Conservation (phyloP, 345 rosid species). For the Kernera saxatilis region DNA sequence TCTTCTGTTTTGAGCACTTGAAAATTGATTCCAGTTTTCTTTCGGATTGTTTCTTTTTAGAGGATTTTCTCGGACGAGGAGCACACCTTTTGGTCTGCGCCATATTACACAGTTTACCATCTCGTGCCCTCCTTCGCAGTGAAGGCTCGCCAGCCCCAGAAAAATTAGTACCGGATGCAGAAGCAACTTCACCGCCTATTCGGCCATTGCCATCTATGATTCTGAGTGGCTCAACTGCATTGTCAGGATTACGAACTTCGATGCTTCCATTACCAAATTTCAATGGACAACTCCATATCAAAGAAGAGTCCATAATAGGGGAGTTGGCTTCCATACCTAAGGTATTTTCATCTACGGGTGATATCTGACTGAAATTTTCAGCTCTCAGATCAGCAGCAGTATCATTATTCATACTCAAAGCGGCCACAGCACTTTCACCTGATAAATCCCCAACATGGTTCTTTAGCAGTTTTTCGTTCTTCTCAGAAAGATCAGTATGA, state of each 20-base stretch:
- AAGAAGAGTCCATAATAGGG: slow-evolving; percentile 30
- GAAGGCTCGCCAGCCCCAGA: slow-evolving; percentile 31
- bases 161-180: slow-evolving; percentile 38
- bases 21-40: slow-evolving; percentile 33
- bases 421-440: slow-evolving; percentile 10
- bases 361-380: slow-evolving; percentile 18
- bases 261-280: slow-evolving; percentile 21
- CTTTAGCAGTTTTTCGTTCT: slow-evolving; percentile 22
- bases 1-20: slow-evolving; percentile 53
- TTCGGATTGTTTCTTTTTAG: slow-evolving; percentile 32
- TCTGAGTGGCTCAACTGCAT: slow-evolving; percentile 28
- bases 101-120: slow-evolving; percentile 39
- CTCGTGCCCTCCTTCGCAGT: slow-evolving; percentile 40
- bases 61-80: slow-evolving; percentile 35
- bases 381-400: slow-evolving; percentile 29
- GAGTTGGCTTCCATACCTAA: slow-evolving; percentile 24
- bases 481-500: slow-evolving; percentile 9
- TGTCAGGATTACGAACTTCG: slow-evolving; percentile 27
- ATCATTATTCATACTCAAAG: slow-evolving; percentile 33
- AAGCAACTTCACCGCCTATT: slow-evolving; percentile 32
- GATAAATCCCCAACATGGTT: slow-evolving; percentile 12
- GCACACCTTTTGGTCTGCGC: slow-evolving; percentile 39
- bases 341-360: slow-evolving; percentile 25
- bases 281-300: slow-evolving; percentile 25
- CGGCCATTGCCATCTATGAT: slow-evolving; percentile 35